phyloP scores from a whole-genome alignment of 768 basidiomycete genomes.

The Xerocomellus intermedius region DNA sequence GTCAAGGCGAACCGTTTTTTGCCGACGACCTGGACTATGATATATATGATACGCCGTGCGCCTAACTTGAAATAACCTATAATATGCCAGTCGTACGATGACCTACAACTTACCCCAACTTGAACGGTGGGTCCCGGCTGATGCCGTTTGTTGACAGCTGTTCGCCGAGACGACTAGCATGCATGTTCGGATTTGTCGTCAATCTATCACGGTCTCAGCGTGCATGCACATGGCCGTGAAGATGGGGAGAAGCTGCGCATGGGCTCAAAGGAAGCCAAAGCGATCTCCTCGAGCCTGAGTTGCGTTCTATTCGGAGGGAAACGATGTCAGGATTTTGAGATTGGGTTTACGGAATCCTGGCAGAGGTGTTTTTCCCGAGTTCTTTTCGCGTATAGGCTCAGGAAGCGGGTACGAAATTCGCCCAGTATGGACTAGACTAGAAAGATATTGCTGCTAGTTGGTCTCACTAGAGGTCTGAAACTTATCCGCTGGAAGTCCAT shows the following conservation, averaged over 20 bases:
- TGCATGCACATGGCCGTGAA: not conserved
- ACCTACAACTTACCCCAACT: not conserved
- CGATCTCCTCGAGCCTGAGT: not conserved
- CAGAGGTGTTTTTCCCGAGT: conserved; percentile 1
- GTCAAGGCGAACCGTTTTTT: not conserved
- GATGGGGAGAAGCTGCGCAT: conserved; percentile 3
- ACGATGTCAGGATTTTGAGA: not conserved
- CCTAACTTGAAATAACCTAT: too few relatives aligned
- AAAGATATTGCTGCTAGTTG: not conserved
- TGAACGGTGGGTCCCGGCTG: not conserved
- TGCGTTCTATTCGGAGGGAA: conserved; percentile 6
- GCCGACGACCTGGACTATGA: not conserved
- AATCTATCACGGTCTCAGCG: not conserved
- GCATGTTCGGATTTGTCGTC: not conserved
- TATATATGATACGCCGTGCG: too few relatives aligned
- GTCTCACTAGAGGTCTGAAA: conserved; percentile 10
- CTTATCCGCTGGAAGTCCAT: conserved; percentile 9
- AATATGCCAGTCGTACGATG: not conserved
- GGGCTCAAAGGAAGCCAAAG: not conserved
- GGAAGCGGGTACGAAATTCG: not conserved
- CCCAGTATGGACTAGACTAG: conserved; percentile 17
- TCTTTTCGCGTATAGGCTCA: conserved; percentile 9
- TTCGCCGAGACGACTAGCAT: not conserved
- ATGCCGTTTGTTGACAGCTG: not conserved
- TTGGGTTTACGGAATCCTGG: conserved; percentile 16